These are phyloP conservation scores for Leishmania tarentolae DNA, from an alignment of 208 protist species.

Conservation along the genomic window DNA sequence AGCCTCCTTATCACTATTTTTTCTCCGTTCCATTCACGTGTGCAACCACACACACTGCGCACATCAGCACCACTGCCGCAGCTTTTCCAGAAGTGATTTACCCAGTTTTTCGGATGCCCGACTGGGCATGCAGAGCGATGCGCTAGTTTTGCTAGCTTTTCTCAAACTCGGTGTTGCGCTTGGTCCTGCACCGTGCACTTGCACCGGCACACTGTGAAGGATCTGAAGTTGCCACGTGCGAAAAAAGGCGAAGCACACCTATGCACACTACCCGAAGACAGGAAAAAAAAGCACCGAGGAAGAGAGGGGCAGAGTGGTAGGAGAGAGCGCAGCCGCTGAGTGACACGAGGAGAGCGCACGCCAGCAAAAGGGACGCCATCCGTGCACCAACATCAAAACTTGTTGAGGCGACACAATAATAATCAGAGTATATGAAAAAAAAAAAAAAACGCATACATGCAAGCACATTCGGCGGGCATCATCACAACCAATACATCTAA, in stretches of 20 bases:
- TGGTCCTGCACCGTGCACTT: not conserved
- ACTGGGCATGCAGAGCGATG: not conserved
- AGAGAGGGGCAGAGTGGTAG: not conserved
- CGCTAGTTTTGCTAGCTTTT: not conserved
- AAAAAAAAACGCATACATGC: not conserved
- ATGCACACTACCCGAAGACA: constrained; percentile 4
- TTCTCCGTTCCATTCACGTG: not conserved
- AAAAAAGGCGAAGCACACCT: not conserved
- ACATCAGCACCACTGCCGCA: not conserved
- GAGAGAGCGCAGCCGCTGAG: too few species aligned
- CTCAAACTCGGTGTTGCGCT: not conserved
- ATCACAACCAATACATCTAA: not conserved
- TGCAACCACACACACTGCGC: not conserved
- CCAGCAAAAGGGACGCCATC: too few species aligned
- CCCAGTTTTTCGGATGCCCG: not conserved
- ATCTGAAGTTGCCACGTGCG: not conserved
- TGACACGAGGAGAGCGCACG: too few species aligned
- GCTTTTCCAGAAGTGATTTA: not conserved
- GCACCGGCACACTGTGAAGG: not conserved
- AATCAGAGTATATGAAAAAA: too few species aligned
- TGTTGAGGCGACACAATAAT: not conserved
- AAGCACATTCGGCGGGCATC: not conserved
- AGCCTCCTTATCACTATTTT: not conserved
- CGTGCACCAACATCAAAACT: not conserved
- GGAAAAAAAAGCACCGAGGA: not conserved